Conservation (phyloP, 768 basidiomycete species). For the Daedaleopsis sinensis region DNA sequence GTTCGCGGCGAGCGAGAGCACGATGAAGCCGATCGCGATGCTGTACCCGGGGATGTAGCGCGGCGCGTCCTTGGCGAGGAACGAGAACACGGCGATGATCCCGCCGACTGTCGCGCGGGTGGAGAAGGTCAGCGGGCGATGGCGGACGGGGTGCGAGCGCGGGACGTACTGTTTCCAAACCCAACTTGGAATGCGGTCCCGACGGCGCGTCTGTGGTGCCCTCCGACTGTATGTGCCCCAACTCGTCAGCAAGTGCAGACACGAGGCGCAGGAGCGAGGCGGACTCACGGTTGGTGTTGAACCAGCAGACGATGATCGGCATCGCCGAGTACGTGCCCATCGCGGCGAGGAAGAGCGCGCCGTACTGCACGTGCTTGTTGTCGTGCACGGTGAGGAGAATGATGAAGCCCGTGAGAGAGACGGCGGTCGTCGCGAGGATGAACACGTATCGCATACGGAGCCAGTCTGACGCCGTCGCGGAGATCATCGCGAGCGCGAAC, state of each 20-base stretch:
- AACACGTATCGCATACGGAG: constrained; percentile 26
- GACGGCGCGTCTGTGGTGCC: constrained; percentile 28
- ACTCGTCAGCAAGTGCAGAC: neutral
- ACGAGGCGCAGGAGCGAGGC: too few species aligned
- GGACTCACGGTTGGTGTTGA: constrained; percentile 28
- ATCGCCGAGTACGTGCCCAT: constrained; percentile 29
- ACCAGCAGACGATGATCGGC: constrained; percentile 30
- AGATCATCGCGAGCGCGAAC: constrained; percentile 27
- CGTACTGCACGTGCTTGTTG: constrained; percentile 26
- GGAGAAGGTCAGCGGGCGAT: neutral
- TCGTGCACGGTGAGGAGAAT: constrained; percentile 26
- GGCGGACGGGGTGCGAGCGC: too few species aligned
- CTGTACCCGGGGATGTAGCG: constrained; percentile 31
- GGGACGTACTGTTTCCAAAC: constrained; percentile 31
- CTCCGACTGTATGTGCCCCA: constrained; percentile 20
- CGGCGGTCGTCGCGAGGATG: constrained; percentile 20
- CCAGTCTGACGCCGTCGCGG: constrained; percentile 26
- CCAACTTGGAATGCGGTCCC: constrained; percentile 33
- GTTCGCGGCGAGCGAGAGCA: constrained; percentile 25
- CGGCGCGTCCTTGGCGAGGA: constrained; percentile 33
- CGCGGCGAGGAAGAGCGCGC: constrained; percentile 26
- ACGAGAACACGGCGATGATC: constrained; percentile 32
- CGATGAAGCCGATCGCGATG: constrained; percentile 31
- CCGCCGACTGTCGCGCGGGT: constrained; percentile 25
- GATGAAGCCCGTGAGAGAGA: constrained; percentile 26